phyloP scores from a whole-genome alignment of 176 grass and related monocot species.

The Bolboschoenus planiculmis region DNA sequence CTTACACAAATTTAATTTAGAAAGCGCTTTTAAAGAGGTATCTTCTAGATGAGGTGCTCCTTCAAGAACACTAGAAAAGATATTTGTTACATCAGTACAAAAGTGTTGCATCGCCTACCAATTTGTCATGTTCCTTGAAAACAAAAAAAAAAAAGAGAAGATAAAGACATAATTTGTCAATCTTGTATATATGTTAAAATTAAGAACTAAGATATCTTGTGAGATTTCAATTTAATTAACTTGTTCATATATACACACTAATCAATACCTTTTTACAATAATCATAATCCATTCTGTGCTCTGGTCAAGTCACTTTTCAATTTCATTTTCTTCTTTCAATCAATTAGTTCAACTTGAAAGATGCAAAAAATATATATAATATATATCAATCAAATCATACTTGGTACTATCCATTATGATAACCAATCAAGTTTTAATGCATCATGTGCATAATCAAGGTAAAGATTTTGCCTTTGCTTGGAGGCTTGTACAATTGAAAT shows the following conservation, averaged over 20 bases:
- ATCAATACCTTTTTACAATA: too few species aligned
- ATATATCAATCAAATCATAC: background rate
- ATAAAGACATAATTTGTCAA: background rate
- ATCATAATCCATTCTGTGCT: too few species aligned
- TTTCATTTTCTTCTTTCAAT: too few species aligned
- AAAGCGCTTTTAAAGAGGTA: background rate
- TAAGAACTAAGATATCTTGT: background rate
- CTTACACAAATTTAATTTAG: background rate
- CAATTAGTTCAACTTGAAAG: background rate
- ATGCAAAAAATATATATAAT: background rate
- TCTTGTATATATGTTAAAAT: background rate
- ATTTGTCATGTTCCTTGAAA: background rate
- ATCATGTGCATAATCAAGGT: background rate
- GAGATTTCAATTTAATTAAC: background rate
- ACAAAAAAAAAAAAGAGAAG: background rate
- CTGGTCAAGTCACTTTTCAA: too few species aligned
- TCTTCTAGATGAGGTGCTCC: background rate
- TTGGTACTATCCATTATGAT: background rate
- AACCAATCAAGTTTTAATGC: background rate
- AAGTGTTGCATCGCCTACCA: background rate
- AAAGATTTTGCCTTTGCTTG: slow-evolving; percentile 1
- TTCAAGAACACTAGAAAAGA: background rate
- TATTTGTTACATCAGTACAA: background rate
- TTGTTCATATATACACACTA: background rate
- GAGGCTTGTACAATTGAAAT: slow-evolving; percentile 8